Conservation (phyloP, 257 asterid genomes). For the Solanum gandarillasii region DNA sequence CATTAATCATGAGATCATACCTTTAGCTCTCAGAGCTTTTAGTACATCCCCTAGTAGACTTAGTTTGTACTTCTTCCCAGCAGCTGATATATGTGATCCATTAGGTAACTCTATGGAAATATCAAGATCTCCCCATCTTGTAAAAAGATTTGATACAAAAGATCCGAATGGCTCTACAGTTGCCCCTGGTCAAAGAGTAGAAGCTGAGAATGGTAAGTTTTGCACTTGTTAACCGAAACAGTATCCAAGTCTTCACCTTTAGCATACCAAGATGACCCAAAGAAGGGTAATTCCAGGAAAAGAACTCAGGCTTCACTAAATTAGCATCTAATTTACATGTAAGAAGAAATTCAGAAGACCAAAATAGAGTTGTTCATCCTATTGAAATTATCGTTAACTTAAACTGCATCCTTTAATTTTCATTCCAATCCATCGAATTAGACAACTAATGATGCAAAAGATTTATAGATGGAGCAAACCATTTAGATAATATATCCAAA, state of each 20-base stretch:
- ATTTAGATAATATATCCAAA: neutral
- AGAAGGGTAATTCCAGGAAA: neutral
- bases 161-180: conserved; percentile 96
- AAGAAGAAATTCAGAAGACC: neutral
- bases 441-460: neutral
- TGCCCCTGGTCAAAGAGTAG: conserved; percentile 59
- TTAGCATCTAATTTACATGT: neutral
- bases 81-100: conserved; percentile 49
- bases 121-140: conserved; percentile 97
- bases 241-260: neutral
- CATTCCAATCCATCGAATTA: neutral
- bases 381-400: neutral
- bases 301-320: neutral
- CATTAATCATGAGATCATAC: conserved; percentile 21
- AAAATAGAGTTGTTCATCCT: neutral
- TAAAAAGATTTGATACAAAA: conserved; percentile 86
- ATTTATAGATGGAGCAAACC: neutral
- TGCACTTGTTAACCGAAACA: neutral
- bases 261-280: neutral
- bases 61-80: conserved; percentile 74
- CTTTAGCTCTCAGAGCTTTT: conserved; percentile 56
- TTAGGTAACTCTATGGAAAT: conserved; percentile 68
- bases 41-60: conserved; percentile 44
- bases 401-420: neutral
- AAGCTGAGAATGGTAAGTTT: conserved; percentile 10